A percentile compares a stretch with the other conserved stretches of the same genome.
Evolutionary conservation across 805 yeast species (phyloP).

Genomic region (Priceomyces fermenticarens): DNA sequence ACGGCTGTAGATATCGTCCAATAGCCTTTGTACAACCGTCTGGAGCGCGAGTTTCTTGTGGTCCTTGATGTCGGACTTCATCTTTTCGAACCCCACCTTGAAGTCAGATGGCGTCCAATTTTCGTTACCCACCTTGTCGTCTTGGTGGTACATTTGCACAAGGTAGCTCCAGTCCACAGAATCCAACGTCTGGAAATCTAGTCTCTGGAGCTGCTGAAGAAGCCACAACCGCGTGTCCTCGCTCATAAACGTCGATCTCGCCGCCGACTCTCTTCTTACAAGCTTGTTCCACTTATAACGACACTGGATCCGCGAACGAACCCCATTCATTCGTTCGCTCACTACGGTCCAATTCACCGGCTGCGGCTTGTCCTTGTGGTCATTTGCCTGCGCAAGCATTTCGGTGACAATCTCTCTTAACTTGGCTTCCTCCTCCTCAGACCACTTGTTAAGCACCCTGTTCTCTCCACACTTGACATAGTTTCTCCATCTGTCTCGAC

Average conservation of each 20-base stretch:
- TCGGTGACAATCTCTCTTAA: conserved; percentile 37
- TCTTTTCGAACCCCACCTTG: conserved; percentile 56
- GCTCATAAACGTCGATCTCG: conserved; percentile 31
- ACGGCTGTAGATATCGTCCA: conserved; percentile 10
- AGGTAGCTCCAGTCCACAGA: conserved; percentile 36
- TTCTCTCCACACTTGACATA: conserved; percentile 87
- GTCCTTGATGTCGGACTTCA: conserved; percentile 52
- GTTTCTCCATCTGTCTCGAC: conserved; percentile 95
- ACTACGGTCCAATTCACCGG: conserved; percentile 88
- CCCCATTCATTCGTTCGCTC: conserved; percentile 85
- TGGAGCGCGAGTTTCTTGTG: conserved; percentile 12
- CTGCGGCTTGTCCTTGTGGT: conserved; percentile 21
- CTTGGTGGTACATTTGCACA: conserved; percentile 19
- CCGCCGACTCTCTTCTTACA: conserved; percentile 50
- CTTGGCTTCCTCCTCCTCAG: conserved; percentile 62
- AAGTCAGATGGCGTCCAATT: conserved; percentile 63
- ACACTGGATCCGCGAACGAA: conserved; percentile 88
- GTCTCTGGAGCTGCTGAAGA: conserved; percentile 25
- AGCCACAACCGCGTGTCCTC: conserved; percentile 36
- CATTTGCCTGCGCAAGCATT: conserved; percentile 9
- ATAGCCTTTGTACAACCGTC: conserved; percentile 12
- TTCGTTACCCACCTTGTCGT: conserved; percentile 5
- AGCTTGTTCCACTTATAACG: conserved; percentile 93
- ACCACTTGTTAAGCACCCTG: conserved; percentile 79
- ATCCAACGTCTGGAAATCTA: conserved; percentile 22